Conservation (phyloP, 257 asterid genomes). For the Fraxinus cuspidata region DNA sequence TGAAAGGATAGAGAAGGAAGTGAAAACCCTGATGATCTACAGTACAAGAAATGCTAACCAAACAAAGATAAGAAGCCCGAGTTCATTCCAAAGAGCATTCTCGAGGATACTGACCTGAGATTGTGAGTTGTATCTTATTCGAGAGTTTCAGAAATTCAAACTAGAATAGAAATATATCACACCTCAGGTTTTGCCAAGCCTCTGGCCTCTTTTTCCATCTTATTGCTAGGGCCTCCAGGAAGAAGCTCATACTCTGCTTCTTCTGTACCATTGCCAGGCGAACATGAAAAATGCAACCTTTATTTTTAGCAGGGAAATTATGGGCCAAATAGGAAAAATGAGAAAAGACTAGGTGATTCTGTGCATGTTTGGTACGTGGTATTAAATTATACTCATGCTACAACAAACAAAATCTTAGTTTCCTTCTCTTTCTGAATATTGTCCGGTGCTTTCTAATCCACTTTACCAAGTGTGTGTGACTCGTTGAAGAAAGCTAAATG, state of each 20-base stretch:
- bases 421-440: no score
- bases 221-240: conserved; percentile 65
- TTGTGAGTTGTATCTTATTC: conserved; percentile 20
- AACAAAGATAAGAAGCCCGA: conserved; percentile 79
- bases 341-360: no score
- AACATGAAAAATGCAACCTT: background rate
- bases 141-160: conserved; percentile 13
- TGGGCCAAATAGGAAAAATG: no score
- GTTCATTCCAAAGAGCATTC: conserved; percentile 90
- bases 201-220: conserved; percentile 27
- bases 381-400: no score
- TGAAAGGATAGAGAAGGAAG: conserved; percentile 6
- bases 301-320: no score
- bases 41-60: conserved; percentile 80
- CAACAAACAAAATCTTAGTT: background rate
- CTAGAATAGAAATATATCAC: conserved; percentile 24
- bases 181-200: conserved; percentile 55
- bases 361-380: no score
- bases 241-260: conserved; percentile 75
- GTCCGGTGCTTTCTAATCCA: no score
- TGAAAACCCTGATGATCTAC: conserved; percentile 72
- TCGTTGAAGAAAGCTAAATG: background rate
- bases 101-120: conserved; percentile 71
- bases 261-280: conserved; percentile 44
- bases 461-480: no score